Conservation (phyloP, 2,329 filamentous ascomycete genomes). For the Dothideomycetes sp. region DNA sequence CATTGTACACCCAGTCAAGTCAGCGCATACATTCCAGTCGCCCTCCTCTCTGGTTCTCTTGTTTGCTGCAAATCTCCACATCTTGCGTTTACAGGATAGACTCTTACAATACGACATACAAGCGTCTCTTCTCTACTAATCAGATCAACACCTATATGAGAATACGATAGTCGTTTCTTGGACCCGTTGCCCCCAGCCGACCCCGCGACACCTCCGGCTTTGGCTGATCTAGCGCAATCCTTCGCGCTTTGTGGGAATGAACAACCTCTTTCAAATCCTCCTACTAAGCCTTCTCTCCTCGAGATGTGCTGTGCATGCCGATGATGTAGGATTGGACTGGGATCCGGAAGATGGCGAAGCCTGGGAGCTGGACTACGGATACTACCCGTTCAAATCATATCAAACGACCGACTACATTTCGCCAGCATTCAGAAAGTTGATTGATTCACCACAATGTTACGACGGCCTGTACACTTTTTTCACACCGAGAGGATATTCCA, state of each 20-base stretch:
- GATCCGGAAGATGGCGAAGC: conserved; percentile 8
- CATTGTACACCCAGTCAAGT: not conserved
- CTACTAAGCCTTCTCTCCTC: not conserved
- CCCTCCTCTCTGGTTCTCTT: not conserved
- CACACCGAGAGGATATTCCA: conserved; percentile 20
- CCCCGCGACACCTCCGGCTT: not conserved
- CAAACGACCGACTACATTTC: conserved; percentile 8
- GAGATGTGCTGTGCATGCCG: not conserved
- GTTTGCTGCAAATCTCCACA: not conserved
- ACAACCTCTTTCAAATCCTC: conserved; percentile 1
- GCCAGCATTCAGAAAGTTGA: conserved; percentile 6
- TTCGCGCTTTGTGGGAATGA: not conserved
- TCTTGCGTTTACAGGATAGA: not conserved
- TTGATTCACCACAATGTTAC: conserved; percentile 4
- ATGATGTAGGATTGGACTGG: conserved; percentile 5
- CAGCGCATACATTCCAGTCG: too few species aligned
- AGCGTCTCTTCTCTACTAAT: too few species aligned
- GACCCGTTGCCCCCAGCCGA: too few species aligned
- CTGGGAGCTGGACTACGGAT: conserved; percentile 9
- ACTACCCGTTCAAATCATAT: conserved; percentile 8
- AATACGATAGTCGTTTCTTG: too few species aligned
- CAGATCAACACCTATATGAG: too few species aligned
- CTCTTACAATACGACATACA: too few species aligned
- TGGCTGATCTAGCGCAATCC: not conserved
- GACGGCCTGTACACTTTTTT: conserved; percentile 15